Conservation (phyloP, 164 flowering plant species). For the Macadamia tetraphylla region DNA sequence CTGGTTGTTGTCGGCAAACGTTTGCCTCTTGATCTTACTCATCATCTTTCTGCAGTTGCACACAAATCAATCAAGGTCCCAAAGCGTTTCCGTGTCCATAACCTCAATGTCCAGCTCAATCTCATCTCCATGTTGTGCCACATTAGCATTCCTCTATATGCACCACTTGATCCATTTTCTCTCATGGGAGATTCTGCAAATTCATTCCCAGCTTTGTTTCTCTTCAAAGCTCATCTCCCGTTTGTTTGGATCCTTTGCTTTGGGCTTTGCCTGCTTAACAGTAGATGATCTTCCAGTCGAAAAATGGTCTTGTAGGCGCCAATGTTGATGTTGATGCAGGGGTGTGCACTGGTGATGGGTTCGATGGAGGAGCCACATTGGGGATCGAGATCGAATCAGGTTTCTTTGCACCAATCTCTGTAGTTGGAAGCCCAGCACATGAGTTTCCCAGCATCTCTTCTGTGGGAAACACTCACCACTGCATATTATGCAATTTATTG, state of each 20-base stretch:
- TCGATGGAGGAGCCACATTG: neutral
- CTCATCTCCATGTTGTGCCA: constrained; percentile 61
- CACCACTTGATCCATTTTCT: constrained; percentile 61
- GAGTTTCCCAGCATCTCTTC: constrained; percentile 28
- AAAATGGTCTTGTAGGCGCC: constrained; percentile 14
- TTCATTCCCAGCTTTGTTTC: constrained; percentile 31
- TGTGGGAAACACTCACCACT: neutral
- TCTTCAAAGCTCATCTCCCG: constrained; percentile 37
- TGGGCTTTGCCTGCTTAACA: constrained; percentile 33
- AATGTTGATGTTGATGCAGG: constrained; percentile 18
- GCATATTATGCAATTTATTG: constrained; percentile 14
- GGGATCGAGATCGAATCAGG: neutral
- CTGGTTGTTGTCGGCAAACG: constrained; percentile 27
- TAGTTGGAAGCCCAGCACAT: constrained; percentile 21
- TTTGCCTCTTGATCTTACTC: constrained; percentile 59
- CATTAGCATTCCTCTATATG: constrained; percentile 48
- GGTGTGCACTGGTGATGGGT: neutral
- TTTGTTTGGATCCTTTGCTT: constrained; percentile 31
- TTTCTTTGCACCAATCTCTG: constrained; percentile 10
- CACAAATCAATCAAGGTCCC: constrained; percentile 81
- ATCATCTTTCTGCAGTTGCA: constrained; percentile 53
- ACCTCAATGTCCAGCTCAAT: constrained; percentile 77
- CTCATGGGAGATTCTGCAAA: constrained; percentile 34
- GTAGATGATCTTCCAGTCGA: neutral
- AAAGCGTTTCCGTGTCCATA: constrained; percentile 64